Percentiles rank a stretch among this genome's conserved stretches.
phyloP scores from a whole-genome alignment of 192 early-diverging fungal genomes.

The Coemansia umbellata region DNA sequence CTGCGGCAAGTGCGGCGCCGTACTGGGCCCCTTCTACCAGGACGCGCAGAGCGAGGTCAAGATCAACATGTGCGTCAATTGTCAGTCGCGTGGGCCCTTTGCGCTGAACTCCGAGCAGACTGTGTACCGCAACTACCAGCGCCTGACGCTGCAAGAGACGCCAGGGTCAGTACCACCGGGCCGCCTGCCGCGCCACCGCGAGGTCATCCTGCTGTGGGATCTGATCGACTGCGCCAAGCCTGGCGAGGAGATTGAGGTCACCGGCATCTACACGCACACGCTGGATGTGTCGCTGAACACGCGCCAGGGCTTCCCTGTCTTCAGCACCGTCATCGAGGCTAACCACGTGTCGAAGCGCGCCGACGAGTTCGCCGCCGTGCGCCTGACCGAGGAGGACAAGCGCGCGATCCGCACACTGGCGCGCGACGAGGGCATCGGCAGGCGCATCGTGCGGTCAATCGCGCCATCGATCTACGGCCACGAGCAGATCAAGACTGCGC shows the following conservation, averaged over 20 bases:
- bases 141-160: slow-evolving; percentile 90
- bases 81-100: slow-evolving; percentile 91
- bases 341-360: slow-evolving; percentile 90
- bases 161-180: slow-evolving; percentile 95
- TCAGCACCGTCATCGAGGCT: slow-evolving; percentile 94
- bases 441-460: slow-evolving; percentile 87
- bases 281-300: slow-evolving; percentile 84
- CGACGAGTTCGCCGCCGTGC: slow-evolving; percentile 82
- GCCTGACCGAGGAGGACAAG: slow-evolving; percentile 88
- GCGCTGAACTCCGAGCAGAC: slow-evolving; percentile 90
- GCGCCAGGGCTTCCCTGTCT: slow-evolving; percentile 95
- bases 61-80: slow-evolving; percentile 77
- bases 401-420: slow-evolving; percentile 69
- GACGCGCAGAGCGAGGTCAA: slow-evolving; percentile 85
- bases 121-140: slow-evolving; percentile 96
- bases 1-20: slow-evolving; percentile 87
- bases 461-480: slow-evolving; percentile 99
- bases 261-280: slow-evolving; percentile 93
- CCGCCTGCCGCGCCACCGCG: slow-evolving; percentile 88
- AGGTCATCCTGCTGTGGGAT: slow-evolving; percentile 93
- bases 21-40: slow-evolving; percentile 93
- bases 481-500: slow-evolving; percentile 92
- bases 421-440: slow-evolving; percentile 73
- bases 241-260: slow-evolving; percentile 95
- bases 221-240: slow-evolving; percentile 93